A percentile compares a stretch with the other conserved stretches of the same genome.
phyloP scores from a whole-genome alignment of 768 basidiomycete species.

The Tulasnella sp. region DNA sequence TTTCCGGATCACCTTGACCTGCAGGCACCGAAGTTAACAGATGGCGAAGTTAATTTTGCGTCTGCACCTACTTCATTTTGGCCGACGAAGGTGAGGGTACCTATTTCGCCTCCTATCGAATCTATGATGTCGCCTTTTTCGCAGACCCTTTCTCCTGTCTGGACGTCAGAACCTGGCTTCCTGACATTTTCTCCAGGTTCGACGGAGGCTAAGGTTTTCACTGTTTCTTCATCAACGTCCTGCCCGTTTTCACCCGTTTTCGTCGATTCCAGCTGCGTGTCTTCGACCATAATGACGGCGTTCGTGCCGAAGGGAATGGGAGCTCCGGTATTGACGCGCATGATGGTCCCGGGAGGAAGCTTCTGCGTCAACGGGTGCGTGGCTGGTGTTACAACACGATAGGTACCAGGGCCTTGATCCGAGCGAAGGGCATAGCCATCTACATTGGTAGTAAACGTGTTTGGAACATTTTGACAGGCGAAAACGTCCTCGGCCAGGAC shows the following conservation, averaged over 20 bases:
- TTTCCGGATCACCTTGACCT: conserved; percentile 69
- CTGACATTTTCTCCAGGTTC: conserved; percentile 68
- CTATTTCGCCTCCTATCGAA: conserved; percentile 74
- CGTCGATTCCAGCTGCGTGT: conserved; percentile 69
- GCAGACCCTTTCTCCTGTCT: conserved; percentile 62
- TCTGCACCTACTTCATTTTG: conserved; percentile 54
- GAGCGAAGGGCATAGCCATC: conserved; percentile 83
- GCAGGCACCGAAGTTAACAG: neutral
- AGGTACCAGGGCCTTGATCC: conserved; percentile 58
- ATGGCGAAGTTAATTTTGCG: neutral
- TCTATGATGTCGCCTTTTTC: conserved; percentile 58
- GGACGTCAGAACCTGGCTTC: conserved; percentile 68
- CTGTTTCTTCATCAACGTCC: conserved; percentile 63
- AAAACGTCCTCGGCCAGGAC: conserved; percentile 73
- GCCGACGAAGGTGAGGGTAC: conserved; percentile 76
- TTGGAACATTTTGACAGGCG: conserved; percentile 62
- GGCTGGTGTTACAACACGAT: conserved; percentile 61
- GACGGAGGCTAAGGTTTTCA: conserved; percentile 63
- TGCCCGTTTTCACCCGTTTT: conserved; percentile 41
- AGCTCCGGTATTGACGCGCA: conserved; percentile 82
- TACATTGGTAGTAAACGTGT: conserved; percentile 68
- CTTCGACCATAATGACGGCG: conserved; percentile 89
- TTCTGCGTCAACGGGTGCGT: conserved; percentile 38
- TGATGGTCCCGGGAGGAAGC: conserved; percentile 48
- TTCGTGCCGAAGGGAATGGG: conserved; percentile 73